Percentiles rank a stretch among this genome's conserved stretches.
Conservation (phyloP, 176 grass and related monocot genomes). For the Rhynchospora pubera region DNA sequence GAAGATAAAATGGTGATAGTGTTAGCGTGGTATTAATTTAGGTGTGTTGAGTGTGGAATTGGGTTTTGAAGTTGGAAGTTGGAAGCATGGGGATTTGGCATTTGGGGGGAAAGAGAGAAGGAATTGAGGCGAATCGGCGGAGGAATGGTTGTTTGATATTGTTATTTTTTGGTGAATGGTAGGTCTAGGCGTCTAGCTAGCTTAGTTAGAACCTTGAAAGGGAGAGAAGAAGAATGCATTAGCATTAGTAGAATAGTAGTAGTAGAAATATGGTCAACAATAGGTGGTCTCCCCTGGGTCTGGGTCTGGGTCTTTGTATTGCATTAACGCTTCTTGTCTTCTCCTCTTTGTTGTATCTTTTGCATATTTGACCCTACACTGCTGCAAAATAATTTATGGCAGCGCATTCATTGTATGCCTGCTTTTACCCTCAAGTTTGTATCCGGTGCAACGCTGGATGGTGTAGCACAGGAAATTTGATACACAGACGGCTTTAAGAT, state of each 20-base stretch:
- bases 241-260: not conserved
- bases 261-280: not conserved
- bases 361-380: not conserved
- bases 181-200: not conserved
- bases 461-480: too few relatives aligned
- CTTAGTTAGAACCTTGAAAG: not conserved
- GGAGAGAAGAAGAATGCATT: not conserved
- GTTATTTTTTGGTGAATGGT: not conserved
- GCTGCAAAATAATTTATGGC: not conserved
- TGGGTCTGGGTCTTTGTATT: not conserved
- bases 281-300: conserved; percentile 7
- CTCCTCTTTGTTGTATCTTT: not conserved
- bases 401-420: not conserved
- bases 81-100: not conserved
- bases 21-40: not conserved
- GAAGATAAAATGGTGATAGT: too few relatives aligned
- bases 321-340: not conserved
- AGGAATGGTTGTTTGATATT: conserved; percentile 9
- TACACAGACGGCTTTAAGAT: too few relatives aligned
- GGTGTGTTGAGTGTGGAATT: not conserved
- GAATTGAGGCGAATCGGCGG: not conserved
- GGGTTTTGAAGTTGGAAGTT: not conserved
- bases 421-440: too few relatives aligned
- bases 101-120: not conserved
- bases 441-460: too few relatives aligned